A percentile compares a stretch with the other conserved stretches of the same genome.
Conservation (phyloP, 768 basidiomycete genomes). For the Ramaria sp. region DNA sequence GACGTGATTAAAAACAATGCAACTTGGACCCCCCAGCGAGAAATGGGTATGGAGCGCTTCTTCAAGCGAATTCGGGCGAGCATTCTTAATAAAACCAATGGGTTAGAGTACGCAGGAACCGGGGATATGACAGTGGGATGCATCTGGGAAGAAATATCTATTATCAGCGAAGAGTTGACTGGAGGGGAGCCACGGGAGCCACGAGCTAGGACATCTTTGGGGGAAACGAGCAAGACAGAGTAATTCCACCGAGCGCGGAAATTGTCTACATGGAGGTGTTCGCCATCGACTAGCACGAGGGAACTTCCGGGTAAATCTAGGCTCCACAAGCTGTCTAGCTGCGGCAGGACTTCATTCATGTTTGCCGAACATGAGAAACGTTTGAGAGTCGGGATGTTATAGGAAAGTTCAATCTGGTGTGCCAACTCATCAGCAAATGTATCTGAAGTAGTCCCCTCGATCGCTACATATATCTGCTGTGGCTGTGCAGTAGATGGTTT, state of each 20-base stretch:
- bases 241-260: not conserved
- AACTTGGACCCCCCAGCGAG: constrained; percentile 70
- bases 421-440: not conserved
- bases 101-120: not conserved
- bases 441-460: not conserved
- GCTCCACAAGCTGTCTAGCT: not conserved
- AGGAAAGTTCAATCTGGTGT: not conserved
- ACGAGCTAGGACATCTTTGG: not conserved
- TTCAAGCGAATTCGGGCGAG: constrained; percentile 30
- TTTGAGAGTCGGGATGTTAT: constrained; percentile 15
- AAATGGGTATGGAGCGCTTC: constrained; percentile 56
- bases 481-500: not conserved
- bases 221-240: not conserved
- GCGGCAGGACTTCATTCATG: too few species aligned
- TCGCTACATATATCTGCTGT: not conserved
- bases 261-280: not conserved
- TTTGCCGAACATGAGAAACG: not conserved
- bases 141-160: constrained; percentile 1
- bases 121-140: constrained; percentile 13
- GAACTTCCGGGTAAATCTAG: not conserved
- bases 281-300: not conserved
- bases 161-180: not conserved
- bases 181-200: not conserved
- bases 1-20: constrained; percentile 70
- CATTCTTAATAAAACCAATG: not conserved